phyloP scores from a whole-genome alignment of 257 asterid genomes.

The Craterostigma plantagineum region DNA sequence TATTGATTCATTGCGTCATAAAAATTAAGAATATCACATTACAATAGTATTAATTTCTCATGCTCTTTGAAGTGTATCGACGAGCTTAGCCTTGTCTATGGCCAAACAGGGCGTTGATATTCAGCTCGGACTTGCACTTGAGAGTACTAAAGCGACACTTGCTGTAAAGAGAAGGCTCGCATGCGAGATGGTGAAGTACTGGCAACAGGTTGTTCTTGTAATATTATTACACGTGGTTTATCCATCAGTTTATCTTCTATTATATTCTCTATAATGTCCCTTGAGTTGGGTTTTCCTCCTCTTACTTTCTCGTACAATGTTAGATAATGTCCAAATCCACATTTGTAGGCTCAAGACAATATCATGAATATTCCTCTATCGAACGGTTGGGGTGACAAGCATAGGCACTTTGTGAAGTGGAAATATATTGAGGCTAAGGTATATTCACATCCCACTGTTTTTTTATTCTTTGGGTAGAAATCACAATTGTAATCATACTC shows the following conservation, averaged over 20 bases:
- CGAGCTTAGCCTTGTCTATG: too few relatives aligned
- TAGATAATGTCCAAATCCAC: neutral
- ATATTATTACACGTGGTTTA: too few relatives aligned
- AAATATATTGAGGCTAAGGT: constrained; percentile 86
- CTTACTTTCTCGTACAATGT: too few relatives aligned
- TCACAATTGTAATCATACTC: too few relatives aligned
- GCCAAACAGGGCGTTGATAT: constrained; percentile 90
- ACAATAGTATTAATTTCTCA: neutral
- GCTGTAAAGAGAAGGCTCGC: constrained; percentile 98
- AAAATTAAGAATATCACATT: neutral
- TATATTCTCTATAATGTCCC: too few relatives aligned
- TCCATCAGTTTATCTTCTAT: too few relatives aligned
- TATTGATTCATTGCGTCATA: constrained; percentile 12
- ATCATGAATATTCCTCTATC: constrained; percentile 71
- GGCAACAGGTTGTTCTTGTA: constrained; percentile 99
- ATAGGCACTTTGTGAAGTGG: constrained; percentile 79
- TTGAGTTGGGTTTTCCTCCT: too few relatives aligned
- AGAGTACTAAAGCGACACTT: constrained; percentile 89
- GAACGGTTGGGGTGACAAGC: constrained; percentile 98
- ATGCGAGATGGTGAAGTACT: constrained; percentile 97
- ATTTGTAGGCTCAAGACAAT: constrained; percentile 83
- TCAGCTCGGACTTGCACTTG: constrained; percentile 97
- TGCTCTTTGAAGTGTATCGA: neutral
- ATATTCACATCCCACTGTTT: constrained; percentile 7
- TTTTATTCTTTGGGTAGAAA: too few relatives aligned